These are phyloP conservation scores for Cercospora sp. DNA, from an alignment of 2,329 filamentous ascomycete species.

Conservation along the genomic window DNA sequence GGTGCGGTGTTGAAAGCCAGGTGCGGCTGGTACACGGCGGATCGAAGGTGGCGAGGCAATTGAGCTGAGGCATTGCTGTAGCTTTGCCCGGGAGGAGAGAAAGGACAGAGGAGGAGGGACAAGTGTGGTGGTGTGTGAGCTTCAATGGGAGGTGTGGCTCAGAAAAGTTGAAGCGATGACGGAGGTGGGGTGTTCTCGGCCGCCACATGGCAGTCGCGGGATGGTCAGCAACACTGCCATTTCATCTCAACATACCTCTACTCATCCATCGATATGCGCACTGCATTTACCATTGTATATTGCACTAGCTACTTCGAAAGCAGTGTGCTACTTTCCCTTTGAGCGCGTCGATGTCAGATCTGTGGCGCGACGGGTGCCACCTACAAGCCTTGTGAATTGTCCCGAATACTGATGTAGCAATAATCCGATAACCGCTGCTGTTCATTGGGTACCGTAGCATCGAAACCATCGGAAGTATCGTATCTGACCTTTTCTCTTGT, in stretches of 20 bases:
- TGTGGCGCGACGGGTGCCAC: background rate
- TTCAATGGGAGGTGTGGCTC: background rate
- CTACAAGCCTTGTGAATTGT: background rate
- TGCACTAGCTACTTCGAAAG: background rate
- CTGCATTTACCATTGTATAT: background rate
- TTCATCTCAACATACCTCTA: background rate
- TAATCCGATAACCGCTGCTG: background rate
- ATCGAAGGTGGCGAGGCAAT: slow-evolving; percentile 53
- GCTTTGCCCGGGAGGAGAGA: background rate
- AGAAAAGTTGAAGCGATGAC: slow-evolving; percentile 1
- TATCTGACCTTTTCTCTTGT: background rate
- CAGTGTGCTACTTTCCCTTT: background rate
- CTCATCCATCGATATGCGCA: background rate
- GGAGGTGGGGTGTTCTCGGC: background rate
- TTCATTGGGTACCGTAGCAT: background rate
- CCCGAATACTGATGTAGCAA: background rate
- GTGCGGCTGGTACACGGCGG: slow-evolving; percentile 71
- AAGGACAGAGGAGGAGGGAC: background rate
- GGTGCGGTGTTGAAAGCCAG: slow-evolving; percentile 85
- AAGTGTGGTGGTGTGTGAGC: background rate
- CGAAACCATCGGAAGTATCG: background rate
- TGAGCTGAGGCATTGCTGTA: slow-evolving; percentile 36
- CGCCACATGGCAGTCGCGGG: background rate
- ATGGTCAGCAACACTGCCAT: background rate
- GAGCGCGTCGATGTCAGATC: background rate